Evolutionary conservation across 2,329 filamentous ascomycete species (phyloP), one percentile per base, ranked within the genome.

Genomic region (Cordyceps farinosa): DNA sequence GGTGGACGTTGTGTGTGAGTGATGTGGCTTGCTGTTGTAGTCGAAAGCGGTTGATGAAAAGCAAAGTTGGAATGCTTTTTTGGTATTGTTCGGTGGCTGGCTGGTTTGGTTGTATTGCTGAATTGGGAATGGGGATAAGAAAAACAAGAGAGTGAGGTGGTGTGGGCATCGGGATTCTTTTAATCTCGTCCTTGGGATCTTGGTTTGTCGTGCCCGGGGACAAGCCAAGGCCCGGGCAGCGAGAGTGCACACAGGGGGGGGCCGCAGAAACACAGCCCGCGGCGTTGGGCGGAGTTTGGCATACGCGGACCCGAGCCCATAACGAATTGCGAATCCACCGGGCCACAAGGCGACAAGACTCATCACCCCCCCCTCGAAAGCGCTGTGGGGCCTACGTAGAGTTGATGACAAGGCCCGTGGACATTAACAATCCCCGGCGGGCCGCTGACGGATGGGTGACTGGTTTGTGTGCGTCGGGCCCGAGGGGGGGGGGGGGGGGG

Each of bases 231-330:
- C n/a, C 47, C 38, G 48, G 36, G 48, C 36, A 52, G 47, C 57
- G 47, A 51, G 10, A 42, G 36, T 22, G 22, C 22, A 22, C n/a
- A 13, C 11, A 8, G 7, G 36, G 17, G 47, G 11, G 22, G 10
- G 10, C 6, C 6, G 5, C 3, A 22, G 32, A 4, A 29, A 22
- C 45, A 42, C 42, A 40, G 56, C 56, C 56, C 56, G 56, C 56
- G 45, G 56, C 56, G 34, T 27, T 60, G 59, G 48, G 68, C 73
- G 73, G 73, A 73, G 66, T 75, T 73, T 73, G 71, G 48, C 66
- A 64, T 66, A 68, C 67, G 69, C 71, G 70, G 70, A 66, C 71
- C 72, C 72, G 72, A 72, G 69, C 22, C 22, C 66, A 70, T 52
- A 60, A 60, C 47, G 57, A 60, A 27, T 36, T 6, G 30, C 32